Conservation (phyloP, 2,329 filamentous ascomycete species). For the Cercospora janseana region DNA sequence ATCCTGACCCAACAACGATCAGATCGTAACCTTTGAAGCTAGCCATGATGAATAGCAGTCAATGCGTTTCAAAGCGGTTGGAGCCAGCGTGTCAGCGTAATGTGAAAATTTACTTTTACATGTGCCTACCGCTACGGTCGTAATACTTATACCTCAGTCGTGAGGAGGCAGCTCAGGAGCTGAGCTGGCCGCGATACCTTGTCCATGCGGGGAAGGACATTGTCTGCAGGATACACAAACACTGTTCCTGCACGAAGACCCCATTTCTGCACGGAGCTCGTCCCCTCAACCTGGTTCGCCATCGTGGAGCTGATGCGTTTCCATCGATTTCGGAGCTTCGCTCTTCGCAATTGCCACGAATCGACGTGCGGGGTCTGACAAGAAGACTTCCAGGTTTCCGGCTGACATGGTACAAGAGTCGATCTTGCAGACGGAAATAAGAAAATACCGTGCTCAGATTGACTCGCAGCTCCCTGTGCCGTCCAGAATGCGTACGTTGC, state of each 20-base stretch:
- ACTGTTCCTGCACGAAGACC: constrained; percentile 16
- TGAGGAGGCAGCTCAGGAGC: constrained; percentile 1
- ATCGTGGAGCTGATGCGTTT: constrained; percentile 2
- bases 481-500: no score
- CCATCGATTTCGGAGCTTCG: neutral
- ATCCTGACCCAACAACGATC: constrained; percentile 44
- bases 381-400: constrained; percentile 19
- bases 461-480: neutral
- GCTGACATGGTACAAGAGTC: constrained; percentile 13
- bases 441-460: neutral
- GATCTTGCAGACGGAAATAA: constrained; percentile 9
- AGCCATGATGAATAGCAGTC: no score
- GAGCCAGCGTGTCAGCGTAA: no score
- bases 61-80: no score
- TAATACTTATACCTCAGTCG: constrained; percentile 7
- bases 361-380: constrained; percentile 17
- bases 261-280: constrained; percentile 11
- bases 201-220: constrained; percentile 17
- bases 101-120: no score
- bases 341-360: constrained; percentile 1
- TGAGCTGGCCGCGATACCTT: constrained; percentile 14
- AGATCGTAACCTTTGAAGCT: constrained; percentile 40
- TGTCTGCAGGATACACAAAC: constrained; percentile 15
- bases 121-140: no score
- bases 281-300: constrained; percentile 1